Conservation (phyloP, 2,329 filamentous ascomycete genomes). For the Arthrobotrys sphaeroides region DNA sequence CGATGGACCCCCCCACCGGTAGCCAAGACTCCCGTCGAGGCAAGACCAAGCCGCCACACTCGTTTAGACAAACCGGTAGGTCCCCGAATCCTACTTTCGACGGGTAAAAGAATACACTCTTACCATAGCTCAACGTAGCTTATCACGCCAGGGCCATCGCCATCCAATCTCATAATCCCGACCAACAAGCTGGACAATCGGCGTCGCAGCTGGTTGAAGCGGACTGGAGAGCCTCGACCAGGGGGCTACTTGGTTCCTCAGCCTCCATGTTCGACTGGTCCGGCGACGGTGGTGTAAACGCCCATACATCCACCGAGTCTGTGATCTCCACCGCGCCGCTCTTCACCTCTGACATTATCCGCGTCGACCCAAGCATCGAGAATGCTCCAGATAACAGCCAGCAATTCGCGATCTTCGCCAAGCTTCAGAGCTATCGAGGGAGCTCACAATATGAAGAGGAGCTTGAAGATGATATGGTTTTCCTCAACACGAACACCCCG, state of each 20-base stretch:
- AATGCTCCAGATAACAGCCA: neutral
- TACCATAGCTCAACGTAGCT: neutral
- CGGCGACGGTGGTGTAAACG: neutral
- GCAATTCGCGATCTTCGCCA: slow-evolving; percentile 33
- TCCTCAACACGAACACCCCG: slow-evolving; percentile 36
- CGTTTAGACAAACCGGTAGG: slow-evolving; percentile 18
- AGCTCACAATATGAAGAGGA: neutral
- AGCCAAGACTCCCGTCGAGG: too few relatives aligned
- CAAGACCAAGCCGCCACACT: neutral
- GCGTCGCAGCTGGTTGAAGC: neutral
- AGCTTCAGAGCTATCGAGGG: neutral
- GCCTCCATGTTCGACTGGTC: neutral
- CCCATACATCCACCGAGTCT: neutral
- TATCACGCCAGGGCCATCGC: neutral
- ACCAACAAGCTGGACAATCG: neutral
- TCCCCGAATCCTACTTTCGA: neutral
- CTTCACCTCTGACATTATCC: slow-evolving; percentile 25
- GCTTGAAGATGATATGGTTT: slow-evolving; percentile 14
- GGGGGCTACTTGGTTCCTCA: neutral
- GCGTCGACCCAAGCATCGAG: neutral
- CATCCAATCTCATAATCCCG: neutral
- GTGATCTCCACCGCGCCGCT: slow-evolving; percentile 17
- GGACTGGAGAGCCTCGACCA: neutral
- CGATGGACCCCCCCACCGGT: neutral
- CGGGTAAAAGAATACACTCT: neutral